Base-by-base conservation (phyloP, 1,139 yeast species). In the Candida gigantensis region DNA sequence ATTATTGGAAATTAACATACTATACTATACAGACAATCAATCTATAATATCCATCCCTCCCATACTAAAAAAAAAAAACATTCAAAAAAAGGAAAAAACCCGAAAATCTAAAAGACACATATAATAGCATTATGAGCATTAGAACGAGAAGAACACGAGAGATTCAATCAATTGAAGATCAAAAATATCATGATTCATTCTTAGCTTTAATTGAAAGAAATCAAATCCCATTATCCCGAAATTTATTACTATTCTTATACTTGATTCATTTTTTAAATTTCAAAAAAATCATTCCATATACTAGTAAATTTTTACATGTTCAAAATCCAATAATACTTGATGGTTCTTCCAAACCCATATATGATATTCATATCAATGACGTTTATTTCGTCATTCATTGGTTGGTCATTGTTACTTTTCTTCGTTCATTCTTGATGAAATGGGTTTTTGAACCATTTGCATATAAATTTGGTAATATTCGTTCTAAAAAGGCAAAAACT, bases 381-480 rank as follows among this genome's bases (percentile, higher is more conserved):
- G 46, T 53, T 3, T 84, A 71, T 57, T 70, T 74, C 47, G 78
- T 82, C 15, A 42, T 74, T 8, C 69, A 74, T 37, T 77, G 84
- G 68, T 68, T 84, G 6, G 61, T 84, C 15, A 57, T 70, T 13
- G 65, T 83, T 40, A 75, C 84, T 0, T 74, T 84, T 43, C 54
- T 81, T 30, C 68, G 95, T 45, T 74, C 86, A 3, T 58, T 73
- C 19, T 52, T 78, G 30, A 82, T 86, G 81, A 72, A 74, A 39
- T 76, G 68, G 51, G 47, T 76, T 8, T 72, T 84, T 40, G 68
- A 65, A 34, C 90, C 90, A 12, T 52, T 81, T 41, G 89, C 88
- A 2, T 45, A 53, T 11, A 40, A 53, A n/a, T 44, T 53, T 28
- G 62, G 68, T 39, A 66, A 75, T 12, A 79, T 85, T 40, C 59